phyloP scores from a whole-genome alignment of 2,329 filamentous ascomycete species.

The Venturia nashicola region DNA sequence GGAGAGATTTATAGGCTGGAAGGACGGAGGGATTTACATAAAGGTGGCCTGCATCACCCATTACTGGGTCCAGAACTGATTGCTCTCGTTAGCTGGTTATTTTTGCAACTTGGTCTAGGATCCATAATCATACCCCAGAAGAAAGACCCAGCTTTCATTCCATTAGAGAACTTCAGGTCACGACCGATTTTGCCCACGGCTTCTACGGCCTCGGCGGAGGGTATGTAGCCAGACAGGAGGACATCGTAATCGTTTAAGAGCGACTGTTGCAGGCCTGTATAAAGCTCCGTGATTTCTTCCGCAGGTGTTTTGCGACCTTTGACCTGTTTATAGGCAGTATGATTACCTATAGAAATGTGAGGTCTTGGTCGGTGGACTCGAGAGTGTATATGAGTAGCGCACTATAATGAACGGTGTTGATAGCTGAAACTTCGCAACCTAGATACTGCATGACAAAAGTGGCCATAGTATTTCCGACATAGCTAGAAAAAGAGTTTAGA shows the following conservation, averaged over 20 bases:
- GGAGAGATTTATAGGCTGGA: conserved; percentile 71
- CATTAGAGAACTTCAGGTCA: conserved; percentile 59
- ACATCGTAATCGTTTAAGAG: conserved; percentile 84
- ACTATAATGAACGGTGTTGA: conserved; percentile 99
- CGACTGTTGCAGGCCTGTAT: conserved; percentile 70
- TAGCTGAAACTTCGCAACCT: conserved; percentile 82
- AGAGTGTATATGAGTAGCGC: conserved; percentile 23
- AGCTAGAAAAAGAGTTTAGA: conserved; percentile 40
- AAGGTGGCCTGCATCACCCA: conserved; percentile 88
- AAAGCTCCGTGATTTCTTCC: conserved; percentile 72
- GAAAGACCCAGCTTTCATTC: conserved; percentile 57
- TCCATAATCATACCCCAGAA: conserved; percentile 57
- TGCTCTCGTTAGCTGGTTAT: neutral
- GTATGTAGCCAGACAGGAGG: conserved; percentile 89
- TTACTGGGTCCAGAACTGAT: conserved; percentile 81
- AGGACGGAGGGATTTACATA: conserved; percentile 90
- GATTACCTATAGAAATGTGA: conserved; percentile 55
- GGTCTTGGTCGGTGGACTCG: neutral
- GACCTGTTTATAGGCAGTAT: conserved; percentile 83
- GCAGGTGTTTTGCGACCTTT: conserved; percentile 75
- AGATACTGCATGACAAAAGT: conserved; percentile 88
- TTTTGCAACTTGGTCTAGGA: neutral
- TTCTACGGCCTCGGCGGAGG: conserved; percentile 71
- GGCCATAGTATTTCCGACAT: conserved; percentile 96
- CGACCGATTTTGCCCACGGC: conserved; percentile 74